Evolutionary conservation across 495 filamentous ascomycete genomes (phyloP).

Genomic region (Penicillium herquei): DNA sequence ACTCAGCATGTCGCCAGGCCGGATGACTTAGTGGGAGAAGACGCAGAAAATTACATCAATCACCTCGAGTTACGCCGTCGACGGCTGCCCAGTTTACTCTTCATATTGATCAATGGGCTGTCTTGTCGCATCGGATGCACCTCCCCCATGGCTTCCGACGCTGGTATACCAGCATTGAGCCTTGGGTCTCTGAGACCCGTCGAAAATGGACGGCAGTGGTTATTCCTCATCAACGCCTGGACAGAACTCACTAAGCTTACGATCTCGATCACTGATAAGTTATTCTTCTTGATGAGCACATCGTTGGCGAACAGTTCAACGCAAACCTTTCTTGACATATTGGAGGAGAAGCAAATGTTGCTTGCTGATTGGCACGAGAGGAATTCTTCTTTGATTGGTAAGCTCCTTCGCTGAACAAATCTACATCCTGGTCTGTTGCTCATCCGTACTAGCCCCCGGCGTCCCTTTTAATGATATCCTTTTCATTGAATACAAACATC

Average conservation of each 20-base stretch:
- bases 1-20: slow-evolving; percentile 1
- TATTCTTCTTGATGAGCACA: slow-evolving; percentile 26
- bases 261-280: slow-evolving; percentile 26
- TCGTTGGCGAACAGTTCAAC: slow-evolving; percentile 15
- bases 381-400: neutral
- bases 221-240: slow-evolving; percentile 25
- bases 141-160: slow-evolving; percentile 29
- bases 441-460: neutral
- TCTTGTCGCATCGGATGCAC: slow-evolving; percentile 36
- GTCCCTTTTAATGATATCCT: slow-evolving; percentile 15
- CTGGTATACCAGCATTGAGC: neutral
- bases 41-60: slow-evolving; percentile 21
- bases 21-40: slow-evolving; percentile 4
- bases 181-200: neutral
- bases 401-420: neutral
- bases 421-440: neutral
- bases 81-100: slow-evolving; percentile 33
- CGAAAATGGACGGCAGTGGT: slow-evolving; percentile 4
- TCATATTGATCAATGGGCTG: slow-evolving; percentile 36
- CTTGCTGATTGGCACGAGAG: slow-evolving; percentile 24
- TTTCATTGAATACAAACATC: slow-evolving; percentile 39
- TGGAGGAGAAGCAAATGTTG: slow-evolving; percentile 30
- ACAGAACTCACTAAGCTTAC: slow-evolving; percentile 34
- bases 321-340: slow-evolving; percentile 20
- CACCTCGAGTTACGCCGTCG: slow-evolving; percentile 23